A percentile compares a stretch with the other conserved stretches of the same genome.
Conservation (phyloP, 805 yeast genomes). For the Zygotorulaspora sp. region DNA sequence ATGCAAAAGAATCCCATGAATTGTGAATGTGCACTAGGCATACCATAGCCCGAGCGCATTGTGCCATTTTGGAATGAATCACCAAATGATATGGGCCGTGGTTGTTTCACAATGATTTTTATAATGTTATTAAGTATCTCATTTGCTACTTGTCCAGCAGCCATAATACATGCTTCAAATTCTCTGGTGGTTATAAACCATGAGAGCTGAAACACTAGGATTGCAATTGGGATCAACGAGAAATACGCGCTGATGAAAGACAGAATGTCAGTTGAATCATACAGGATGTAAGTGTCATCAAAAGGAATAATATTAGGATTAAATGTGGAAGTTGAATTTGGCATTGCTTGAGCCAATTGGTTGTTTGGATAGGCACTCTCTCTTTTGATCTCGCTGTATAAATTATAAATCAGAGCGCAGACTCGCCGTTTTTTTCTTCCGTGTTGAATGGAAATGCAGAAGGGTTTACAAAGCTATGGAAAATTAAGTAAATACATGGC, state of each 20-base stretch:
- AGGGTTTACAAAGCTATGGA: too few relatives aligned
- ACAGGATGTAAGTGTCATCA: constrained; percentile 81
- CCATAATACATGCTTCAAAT: constrained; percentile 75
- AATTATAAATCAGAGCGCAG: too few relatives aligned
- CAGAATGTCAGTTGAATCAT: constrained; percentile 59
- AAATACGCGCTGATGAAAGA: constrained; percentile 63
- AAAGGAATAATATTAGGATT: constrained; percentile 48
- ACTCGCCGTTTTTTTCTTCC: background rate
- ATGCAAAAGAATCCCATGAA: constrained; percentile 84
- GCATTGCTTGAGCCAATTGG: too few relatives aligned
- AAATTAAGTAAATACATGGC: too few relatives aligned
- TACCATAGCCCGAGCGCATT: constrained; percentile 68
- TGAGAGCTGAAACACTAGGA: constrained; percentile 73
- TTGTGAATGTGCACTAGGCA: constrained; percentile 97
- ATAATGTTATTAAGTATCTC: constrained; percentile 67
- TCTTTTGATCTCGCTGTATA: background rate
- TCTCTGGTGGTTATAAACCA: constrained; percentile 83
- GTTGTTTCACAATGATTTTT: constrained; percentile 60
- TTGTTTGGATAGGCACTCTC: too few relatives aligned
- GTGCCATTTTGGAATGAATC: constrained; percentile 37
- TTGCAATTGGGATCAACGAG: constrained; percentile 75
- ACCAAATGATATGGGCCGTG: constrained; percentile 57
- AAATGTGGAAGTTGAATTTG: constrained; percentile 10
- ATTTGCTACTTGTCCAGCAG: constrained; percentile 78
- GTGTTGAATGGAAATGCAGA: background rate